Evolutionary conservation across 140 eudicot genomes (phyloP).

Genomic region (Bidens hawaiensis): DNA sequence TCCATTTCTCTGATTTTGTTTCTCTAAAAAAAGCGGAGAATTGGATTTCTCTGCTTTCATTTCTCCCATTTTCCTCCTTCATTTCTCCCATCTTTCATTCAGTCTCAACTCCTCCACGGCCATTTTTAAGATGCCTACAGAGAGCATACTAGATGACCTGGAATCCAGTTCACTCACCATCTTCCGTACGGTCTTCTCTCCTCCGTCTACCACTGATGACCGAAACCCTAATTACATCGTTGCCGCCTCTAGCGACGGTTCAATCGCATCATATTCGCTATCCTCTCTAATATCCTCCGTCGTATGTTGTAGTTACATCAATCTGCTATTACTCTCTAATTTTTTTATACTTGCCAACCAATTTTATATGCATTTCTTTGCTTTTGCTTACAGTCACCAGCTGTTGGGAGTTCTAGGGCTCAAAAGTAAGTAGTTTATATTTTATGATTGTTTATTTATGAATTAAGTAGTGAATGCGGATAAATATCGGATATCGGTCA

Average conservation of each 20-base stretch:
- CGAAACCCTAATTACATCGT: constrained; percentile 65
- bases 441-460: too few species aligned
- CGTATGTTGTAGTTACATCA: constrained; percentile 16
- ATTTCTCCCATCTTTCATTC: too few species aligned
- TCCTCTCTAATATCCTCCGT: constrained; percentile 20
- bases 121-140: constrained; percentile 62
- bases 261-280: constrained; percentile 35
- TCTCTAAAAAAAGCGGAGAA: too few species aligned
- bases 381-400: constrained; percentile 33
- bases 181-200: constrained; percentile 69
- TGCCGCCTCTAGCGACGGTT: constrained; percentile 80
- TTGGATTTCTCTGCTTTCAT: too few species aligned
- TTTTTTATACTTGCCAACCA: background rate
- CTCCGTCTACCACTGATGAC: constrained; percentile 33
- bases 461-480: too few species aligned
- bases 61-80: too few species aligned
- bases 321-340: background rate
- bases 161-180: constrained; percentile 49
- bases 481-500: too few species aligned
- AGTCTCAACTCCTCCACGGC: too few species aligned
- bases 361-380: background rate
- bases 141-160: constrained; percentile 43
- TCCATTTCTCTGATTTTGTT: too few species aligned
- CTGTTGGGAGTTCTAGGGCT: constrained; percentile 24
- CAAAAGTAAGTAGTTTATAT: constrained; percentile 32